Conservation (phyloP, 2,329 filamentous ascomycete genomes). For the Pseudocercospora eumusae region DNA sequence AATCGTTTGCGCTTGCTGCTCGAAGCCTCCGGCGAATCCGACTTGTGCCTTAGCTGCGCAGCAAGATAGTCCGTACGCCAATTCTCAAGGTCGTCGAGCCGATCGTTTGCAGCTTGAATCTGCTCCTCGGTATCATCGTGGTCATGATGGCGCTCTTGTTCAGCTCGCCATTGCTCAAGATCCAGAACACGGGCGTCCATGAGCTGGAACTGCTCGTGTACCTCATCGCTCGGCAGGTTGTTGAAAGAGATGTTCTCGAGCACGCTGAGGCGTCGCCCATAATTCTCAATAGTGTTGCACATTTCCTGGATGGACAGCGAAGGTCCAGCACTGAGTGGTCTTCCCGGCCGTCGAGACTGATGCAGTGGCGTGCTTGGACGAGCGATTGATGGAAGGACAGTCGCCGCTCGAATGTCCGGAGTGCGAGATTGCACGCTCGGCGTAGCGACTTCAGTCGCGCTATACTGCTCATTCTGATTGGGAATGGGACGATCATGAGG, state of each 20-base stretch:
- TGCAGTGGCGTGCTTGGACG: neutral
- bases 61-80: slow-evolving; percentile 35
- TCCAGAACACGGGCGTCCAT: slow-evolving; percentile 68
- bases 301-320: slow-evolving; percentile 46
- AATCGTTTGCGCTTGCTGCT: slow-evolving; percentile 39
- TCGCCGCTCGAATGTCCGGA: slow-evolving; percentile 38
- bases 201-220: slow-evolving; percentile 67
- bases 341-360: slow-evolving; percentile 4
- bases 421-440: slow-evolving; percentile 47
- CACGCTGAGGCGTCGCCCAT: slow-evolving; percentile 63
- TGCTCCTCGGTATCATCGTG: slow-evolving; percentile 44
- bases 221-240: slow-evolving; percentile 65
- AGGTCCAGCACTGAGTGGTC: slow-evolving; percentile 21
- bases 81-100: slow-evolving; percentile 67
- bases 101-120: slow-evolving; percentile 53
- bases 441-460: slow-evolving; percentile 50
- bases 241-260: slow-evolving; percentile 72
- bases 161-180: slow-evolving; percentile 57
- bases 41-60: slow-evolving; percentile 31
- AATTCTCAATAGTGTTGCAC: slow-evolving; percentile 52
- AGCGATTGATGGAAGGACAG: neutral
- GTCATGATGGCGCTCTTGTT: slow-evolving; percentile 31
- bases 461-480: slow-evolving; percentile 44
- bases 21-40: slow-evolving; percentile 34
- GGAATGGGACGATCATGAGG: slow-evolving; percentile 24